Conservation (phyloP, 2,329 filamentous ascomycete genomes). For the Pezicula neosporulosa region DNA sequence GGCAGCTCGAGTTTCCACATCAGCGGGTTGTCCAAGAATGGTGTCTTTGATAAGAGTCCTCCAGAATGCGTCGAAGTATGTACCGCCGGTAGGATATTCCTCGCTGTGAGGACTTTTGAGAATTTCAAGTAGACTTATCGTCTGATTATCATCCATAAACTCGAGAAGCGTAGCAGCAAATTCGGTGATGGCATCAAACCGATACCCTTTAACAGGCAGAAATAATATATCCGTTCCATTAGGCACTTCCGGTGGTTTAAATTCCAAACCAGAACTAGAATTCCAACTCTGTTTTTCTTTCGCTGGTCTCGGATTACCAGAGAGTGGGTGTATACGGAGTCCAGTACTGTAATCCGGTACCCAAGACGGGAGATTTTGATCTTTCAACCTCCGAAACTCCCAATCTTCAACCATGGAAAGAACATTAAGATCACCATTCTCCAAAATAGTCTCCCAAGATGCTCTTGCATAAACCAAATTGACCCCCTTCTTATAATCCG, state of each 20-base stretch:
- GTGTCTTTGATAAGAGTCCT: constrained; percentile 10
- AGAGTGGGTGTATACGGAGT: constrained; percentile 4
- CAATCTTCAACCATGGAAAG: constrained; percentile 13
- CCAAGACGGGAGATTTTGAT: constrained; percentile 10
- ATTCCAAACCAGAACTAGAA: constrained; percentile 4
- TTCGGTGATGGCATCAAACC: not conserved
- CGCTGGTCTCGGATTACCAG: constrained; percentile 7
- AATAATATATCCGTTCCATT: not conserved
- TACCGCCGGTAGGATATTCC: not conserved
- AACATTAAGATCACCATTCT: constrained; percentile 10
- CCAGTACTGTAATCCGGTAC: constrained; percentile 10
- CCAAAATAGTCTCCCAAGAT: constrained; percentile 2
- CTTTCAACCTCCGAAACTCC: not conserved
- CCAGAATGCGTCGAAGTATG: constrained; percentile 11
- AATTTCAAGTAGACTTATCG: constrained; percentile 1
- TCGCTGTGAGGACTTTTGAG: not conserved
- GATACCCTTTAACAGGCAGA: not conserved
- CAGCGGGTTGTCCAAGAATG: constrained; percentile 3
- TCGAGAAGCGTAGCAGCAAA: not conserved
- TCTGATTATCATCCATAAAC: not conserved
- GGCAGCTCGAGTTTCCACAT: not conserved
- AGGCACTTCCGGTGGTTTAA: not conserved
- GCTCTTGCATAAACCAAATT: constrained; percentile 8
- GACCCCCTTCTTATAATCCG: not conserved
- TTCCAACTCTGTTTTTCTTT: constrained; percentile 5